Conservation (phyloP, 2,329 filamentous ascomycete species). For the Plectosphaerella cucumerina region DNA sequence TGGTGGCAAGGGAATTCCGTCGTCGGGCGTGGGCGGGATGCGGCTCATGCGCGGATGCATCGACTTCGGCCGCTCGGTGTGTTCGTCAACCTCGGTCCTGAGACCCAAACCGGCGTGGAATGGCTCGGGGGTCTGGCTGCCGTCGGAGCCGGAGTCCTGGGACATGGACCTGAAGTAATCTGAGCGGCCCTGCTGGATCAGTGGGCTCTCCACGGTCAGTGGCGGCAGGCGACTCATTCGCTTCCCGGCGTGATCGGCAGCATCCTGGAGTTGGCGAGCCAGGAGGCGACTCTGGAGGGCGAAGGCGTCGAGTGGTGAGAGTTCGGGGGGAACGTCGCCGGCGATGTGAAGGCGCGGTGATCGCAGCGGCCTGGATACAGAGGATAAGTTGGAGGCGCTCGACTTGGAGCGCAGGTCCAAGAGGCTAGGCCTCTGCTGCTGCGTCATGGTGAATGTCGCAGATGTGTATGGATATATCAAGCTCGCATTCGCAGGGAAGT, state of each 20-base stretch:
- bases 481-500: slow-evolving; percentile 6
- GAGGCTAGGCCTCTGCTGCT: slow-evolving; percentile 45
- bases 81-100: slow-evolving; percentile 54
- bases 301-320: slow-evolving; percentile 94
- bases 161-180: slow-evolving; percentile 78
- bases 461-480: slow-evolving; percentile 1
- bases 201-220: slow-evolving; percentile 74
- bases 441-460: slow-evolving; percentile 38
- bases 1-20: slow-evolving; percentile 40
- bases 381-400: slow-evolving; percentile 40
- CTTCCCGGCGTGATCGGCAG: slow-evolving; percentile 63
- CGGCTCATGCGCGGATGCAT: slow-evolving; percentile 73
- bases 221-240: slow-evolving; percentile 84
- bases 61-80: slow-evolving; percentile 60
- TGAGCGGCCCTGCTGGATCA: slow-evolving; percentile 69
- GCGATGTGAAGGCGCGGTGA: slow-evolving; percentile 76
- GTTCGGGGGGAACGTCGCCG: slow-evolving; percentile 78
- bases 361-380: slow-evolving; percentile 50
- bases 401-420: slow-evolving; percentile 59
- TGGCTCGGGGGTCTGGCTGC: slow-evolving; percentile 19
- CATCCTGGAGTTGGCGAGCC: slow-evolving; percentile 81
- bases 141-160: slow-evolving; percentile 52
- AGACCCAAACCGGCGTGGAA: slow-evolving; percentile 38
- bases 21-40: slow-evolving; percentile 47
- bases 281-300: slow-evolving; percentile 86